Evolutionary conservation across 805 yeast genomes (phyloP).

Genomic region (Barnettozyma siamensis): DNA sequence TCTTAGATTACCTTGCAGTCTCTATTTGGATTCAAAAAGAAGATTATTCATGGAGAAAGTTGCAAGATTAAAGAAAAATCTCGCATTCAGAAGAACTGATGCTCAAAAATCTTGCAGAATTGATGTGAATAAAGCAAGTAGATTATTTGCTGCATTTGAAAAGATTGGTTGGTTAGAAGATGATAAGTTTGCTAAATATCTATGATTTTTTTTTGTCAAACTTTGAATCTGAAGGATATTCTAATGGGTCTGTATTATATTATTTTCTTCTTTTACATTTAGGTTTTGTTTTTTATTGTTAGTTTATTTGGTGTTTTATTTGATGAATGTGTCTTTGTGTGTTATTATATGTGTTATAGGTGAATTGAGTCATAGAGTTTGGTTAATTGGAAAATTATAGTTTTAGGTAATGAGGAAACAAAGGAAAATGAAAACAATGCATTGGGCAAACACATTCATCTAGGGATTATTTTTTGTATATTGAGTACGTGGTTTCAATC

Average conservation of each 20-base stretch:
- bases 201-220: constrained; percentile 26
- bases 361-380: neutral
- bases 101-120: constrained; percentile 97
- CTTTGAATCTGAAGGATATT: too few species aligned
- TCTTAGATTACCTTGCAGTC: constrained; percentile 81
- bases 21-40: constrained; percentile 77
- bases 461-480: neutral
- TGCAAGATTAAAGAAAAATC: constrained; percentile 60
- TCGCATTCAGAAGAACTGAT: constrained; percentile 94
- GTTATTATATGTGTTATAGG: neutral
- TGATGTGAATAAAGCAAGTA: constrained; percentile 93
- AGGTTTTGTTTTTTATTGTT: neutral
- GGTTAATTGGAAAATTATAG: too few species aligned
- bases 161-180: constrained; percentile 95
- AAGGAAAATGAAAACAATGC: neutral
- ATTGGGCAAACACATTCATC: neutral
- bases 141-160: constrained; percentile 89
- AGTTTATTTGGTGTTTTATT: neutral
- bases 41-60: constrained; percentile 88
- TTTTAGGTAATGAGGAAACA: neutral
- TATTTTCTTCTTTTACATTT: neutral
- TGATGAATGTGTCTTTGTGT: neutral
- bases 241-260: neutral
- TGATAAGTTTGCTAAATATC: constrained; percentile 48
- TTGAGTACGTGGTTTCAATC: neutral